phyloP scores from a whole-genome alignment of 2,329 filamentous ascomycete species.

The Fusarium chlamydosporum region DNA sequence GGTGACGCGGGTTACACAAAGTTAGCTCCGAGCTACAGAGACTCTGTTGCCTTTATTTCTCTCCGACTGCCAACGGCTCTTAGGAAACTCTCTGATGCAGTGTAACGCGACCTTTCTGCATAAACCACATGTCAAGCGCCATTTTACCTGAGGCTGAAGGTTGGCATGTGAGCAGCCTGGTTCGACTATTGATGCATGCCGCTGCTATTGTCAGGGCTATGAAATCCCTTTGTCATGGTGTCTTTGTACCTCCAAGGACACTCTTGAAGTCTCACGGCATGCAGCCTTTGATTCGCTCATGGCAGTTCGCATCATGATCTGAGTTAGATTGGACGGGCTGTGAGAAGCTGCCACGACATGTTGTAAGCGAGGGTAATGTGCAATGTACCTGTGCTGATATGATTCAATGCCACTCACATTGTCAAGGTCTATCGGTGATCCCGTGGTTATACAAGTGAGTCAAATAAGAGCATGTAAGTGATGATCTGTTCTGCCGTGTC shows the following conservation, averaged over 20 bases:
- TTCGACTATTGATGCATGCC: slow-evolving; percentile 40
- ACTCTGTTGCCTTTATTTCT: slow-evolving; percentile 15
- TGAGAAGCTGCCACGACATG: slow-evolving; percentile 6
- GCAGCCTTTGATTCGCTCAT: slow-evolving; percentile 13
- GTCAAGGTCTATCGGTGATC: slow-evolving; percentile 10
- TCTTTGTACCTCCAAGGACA: slow-evolving; percentile 30
- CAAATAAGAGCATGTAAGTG: slow-evolving; percentile 3
- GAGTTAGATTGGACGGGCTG: not conserved
- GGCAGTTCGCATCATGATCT: slow-evolving; percentile 23
- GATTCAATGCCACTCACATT: slow-evolving; percentile 19
- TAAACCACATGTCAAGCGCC: slow-evolving; percentile 25
- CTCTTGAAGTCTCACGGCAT: slow-evolving; percentile 27
- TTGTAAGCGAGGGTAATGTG: slow-evolving; percentile 34
- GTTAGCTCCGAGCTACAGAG: slow-evolving; percentile 28
- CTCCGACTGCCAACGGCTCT: not conserved
- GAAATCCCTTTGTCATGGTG: slow-evolving; percentile 8
- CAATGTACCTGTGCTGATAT: slow-evolving; percentile 28
- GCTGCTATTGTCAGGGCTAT: slow-evolving; percentile 21
- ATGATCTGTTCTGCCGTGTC: not conserved
- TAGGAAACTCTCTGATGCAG: not conserved
- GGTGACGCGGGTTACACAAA: slow-evolving; percentile 26
- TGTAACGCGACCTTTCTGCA: slow-evolving; percentile 27
- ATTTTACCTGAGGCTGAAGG: slow-evolving; percentile 33
- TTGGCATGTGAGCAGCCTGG: slow-evolving; percentile 31
- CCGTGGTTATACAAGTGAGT: slow-evolving; percentile 10